phyloP scores from a whole-genome alignment of 2,329 filamentous ascomycete genomes.

The Botryosphaeria dothidea region DNA sequence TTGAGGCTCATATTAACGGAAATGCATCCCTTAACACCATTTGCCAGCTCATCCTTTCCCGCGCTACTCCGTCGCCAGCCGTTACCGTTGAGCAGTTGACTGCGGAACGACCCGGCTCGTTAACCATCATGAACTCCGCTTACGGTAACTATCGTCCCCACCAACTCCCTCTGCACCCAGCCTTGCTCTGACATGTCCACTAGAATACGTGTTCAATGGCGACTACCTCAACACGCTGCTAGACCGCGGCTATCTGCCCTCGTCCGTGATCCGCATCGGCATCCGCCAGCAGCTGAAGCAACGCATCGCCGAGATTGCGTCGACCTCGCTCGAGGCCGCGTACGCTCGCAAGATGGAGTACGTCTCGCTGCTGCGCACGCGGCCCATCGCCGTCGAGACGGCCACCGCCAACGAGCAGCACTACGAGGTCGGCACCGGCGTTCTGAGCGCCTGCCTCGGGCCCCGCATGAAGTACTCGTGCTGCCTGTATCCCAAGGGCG shows the following conservation, averaged over 20 bases:
- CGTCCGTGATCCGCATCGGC: constrained; percentile 62
- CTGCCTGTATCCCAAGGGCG: constrained; percentile 64
- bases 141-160: not conserved
- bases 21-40: not conserved
- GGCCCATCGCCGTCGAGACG: constrained; percentile 70
- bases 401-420: constrained; percentile 67
- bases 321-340: constrained; percentile 52
- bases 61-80: not conserved
- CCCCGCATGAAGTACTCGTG: constrained; percentile 73
- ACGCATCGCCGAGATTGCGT: constrained; percentile 58
- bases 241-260: constrained; percentile 66
- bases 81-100: not conserved
- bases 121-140: constrained; percentile 1
- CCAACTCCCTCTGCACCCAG: not conserved
- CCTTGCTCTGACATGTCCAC: not conserved
- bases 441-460: constrained; percentile 62
- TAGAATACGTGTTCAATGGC: constrained; percentile 13
- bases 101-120: not conserved
- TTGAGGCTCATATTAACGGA: not conserved
- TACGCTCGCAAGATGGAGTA: constrained; percentile 65
- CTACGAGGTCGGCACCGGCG: constrained; percentile 70
- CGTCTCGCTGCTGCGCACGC: constrained; percentile 58
- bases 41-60: not conserved
- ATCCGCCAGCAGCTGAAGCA: constrained; percentile 67
- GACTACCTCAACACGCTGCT: constrained; percentile 44